Evolutionary conservation across 805 yeast species (phyloP).

Genomic region (Teunomyces cretensis): DNA sequence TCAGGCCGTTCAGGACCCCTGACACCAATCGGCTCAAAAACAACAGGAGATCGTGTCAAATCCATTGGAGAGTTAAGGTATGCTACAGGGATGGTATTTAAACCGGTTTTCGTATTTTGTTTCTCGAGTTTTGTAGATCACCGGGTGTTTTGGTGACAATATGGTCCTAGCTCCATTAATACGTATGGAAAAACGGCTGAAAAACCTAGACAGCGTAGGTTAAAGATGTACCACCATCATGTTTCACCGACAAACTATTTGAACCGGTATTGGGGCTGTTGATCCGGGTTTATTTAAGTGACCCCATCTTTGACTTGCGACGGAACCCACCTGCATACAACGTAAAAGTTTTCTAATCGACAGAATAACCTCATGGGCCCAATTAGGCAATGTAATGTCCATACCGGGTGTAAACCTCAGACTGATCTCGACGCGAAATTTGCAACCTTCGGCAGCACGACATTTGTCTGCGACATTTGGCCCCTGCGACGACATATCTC

Average conservation of each 20-base stretch:
- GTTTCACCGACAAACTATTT: too few relatives aligned
- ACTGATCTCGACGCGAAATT: background rate
- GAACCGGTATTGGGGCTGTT: too few relatives aligned
- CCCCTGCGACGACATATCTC: too few relatives aligned
- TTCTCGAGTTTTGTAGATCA: background rate
- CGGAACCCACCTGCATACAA: constrained; percentile 14
- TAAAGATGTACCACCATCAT: too few relatives aligned
- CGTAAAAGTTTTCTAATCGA: constrained; percentile 25
- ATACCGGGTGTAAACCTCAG: constrained; percentile 8
- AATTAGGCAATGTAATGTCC: constrained; percentile 35
- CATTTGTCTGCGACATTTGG: background rate
- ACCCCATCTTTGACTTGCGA: background rate
- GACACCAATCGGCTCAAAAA: background rate
- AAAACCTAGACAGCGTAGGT: background rate
- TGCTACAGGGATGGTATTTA: background rate
- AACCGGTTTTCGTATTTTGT: background rate
- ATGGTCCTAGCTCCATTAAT: background rate
- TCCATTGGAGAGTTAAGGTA: too few relatives aligned
- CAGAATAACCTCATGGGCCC: constrained; percentile 30
- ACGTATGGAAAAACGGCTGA: background rate
- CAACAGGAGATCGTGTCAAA: background rate
- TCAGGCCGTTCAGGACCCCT: background rate
- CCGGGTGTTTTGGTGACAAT: background rate
- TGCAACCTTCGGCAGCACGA: background rate
- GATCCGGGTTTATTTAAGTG: background rate